phyloP scores from a whole-genome alignment of 179 eudicot genomes.

The Beta corolliflora region DNA sequence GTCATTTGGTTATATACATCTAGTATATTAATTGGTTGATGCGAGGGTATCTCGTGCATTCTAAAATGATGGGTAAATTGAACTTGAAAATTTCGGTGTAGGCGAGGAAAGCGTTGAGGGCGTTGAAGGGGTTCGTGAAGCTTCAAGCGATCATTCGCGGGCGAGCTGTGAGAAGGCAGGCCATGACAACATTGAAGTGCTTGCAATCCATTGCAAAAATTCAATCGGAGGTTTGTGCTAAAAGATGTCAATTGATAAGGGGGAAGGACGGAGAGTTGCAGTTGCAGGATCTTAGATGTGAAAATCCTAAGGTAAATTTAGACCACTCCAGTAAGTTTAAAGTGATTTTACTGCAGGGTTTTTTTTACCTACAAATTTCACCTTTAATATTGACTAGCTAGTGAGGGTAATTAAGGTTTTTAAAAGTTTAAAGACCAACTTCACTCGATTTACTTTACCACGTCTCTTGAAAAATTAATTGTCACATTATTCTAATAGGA shows the following conservation, averaged over 20 bases:
- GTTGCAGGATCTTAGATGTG: conserved; percentile 30
- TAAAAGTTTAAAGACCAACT: too few relatives aligned
- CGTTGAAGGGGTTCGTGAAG: conserved; percentile 72
- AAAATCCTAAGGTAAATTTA: conserved; percentile 41
- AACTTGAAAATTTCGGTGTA: conserved; percentile 23
- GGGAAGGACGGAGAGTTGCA: conserved; percentile 20
- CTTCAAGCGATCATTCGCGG: conserved; percentile 85
- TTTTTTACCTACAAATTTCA: too few relatives aligned
- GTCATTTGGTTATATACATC: too few relatives aligned
- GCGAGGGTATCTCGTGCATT: too few relatives aligned
- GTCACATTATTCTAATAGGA: too few relatives aligned
- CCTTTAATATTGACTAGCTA: too few relatives aligned
- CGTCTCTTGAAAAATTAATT: too few relatives aligned
- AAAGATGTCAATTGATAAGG: conserved; percentile 45
- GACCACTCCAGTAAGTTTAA: too few relatives aligned
- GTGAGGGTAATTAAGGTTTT: too few relatives aligned
- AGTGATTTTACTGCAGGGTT: too few relatives aligned
- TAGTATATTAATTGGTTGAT: too few relatives aligned
- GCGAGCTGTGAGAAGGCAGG: conserved; percentile 66
- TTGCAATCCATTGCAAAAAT: conserved; percentile 71
- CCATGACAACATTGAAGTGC: conserved; percentile 60
- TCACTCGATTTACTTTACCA: too few relatives aligned
- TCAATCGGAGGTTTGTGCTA: conserved; percentile 68
- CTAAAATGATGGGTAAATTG: neutral
- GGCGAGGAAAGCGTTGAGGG: conserved; percentile 83